Conservation (phyloP, 306 rosid genomes). For the Gillenia trifoliata region DNA sequence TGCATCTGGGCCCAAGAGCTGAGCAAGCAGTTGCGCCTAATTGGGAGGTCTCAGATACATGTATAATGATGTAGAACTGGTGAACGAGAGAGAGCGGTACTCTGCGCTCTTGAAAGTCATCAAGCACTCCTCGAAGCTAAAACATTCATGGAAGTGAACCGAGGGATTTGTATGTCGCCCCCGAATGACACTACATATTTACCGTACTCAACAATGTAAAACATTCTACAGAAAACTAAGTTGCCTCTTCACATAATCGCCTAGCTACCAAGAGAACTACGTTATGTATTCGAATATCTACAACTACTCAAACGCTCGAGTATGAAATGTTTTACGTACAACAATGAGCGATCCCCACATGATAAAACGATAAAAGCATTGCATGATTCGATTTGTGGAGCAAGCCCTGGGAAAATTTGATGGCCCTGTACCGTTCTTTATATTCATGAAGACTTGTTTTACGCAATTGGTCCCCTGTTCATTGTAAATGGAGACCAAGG, state of each 20-base stretch:
- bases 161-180: neutral
- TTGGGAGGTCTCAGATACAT: too few species aligned
- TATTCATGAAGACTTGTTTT: slow-evolving; percentile 41
- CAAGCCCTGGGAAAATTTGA: neutral
- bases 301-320: neutral
- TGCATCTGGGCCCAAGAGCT: too few species aligned
- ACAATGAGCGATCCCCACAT: neutral
- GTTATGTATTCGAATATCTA: neutral
- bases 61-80: too few species aligned
- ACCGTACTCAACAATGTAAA: neutral
- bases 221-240: neutral
- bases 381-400: neutral
- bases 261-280: neutral
- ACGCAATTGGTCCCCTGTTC: slow-evolving; percentile 59
- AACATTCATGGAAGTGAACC: neutral
- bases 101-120: too few species aligned
- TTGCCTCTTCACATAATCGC: neutral
- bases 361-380: neutral
- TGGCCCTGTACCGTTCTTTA: slow-evolving; percentile 11
- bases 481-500: slow-evolving; percentile 3
- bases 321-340: neutral
- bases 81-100: too few species aligned
- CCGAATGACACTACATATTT: neutral
- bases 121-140: too few species aligned
- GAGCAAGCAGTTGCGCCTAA: too few species aligned